Evolutionary conservation across 192 early-diverging fungal species (phyloP), one percentile per base, ranked within the genome.

Genomic region (Paraglomus occultum): DNA sequence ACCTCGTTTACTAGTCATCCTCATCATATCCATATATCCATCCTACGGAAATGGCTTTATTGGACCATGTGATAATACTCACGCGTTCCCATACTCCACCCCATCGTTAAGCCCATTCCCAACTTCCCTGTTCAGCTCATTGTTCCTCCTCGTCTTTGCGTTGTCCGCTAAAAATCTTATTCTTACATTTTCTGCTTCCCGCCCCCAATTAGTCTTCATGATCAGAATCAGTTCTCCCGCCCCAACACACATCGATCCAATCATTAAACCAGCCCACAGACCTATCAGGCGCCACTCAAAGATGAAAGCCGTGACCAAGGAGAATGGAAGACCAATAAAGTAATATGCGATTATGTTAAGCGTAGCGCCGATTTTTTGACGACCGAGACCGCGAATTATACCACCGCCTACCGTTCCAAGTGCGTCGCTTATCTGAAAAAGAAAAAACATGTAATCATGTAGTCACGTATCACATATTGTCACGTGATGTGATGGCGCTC

Each of bases 371-470:
- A 88, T 64, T 11, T 91, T 82, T 62, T 90, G 92, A 6, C 86
- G 76, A 18, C 92, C 93, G n/a, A 86, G 84, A 40, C 93, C 93
- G 45, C 92, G 82, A 15, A 95, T 72, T 3, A 88, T 82, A 42
- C 89, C 92, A 12, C 87, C 87, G 6, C 85, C 79, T 23, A 90
- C 83, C 51, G 79, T 83, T 6, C 84, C 80, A 0, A 84, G 71
- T 7, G 84, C 82, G 74, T 92, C 90, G 5, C 86, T 84, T 10
- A 86, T 85, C 83, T 70, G 5, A 15, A 31, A 12, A 46, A n/a
- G 49, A 23, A 43, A 61, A 42, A 61, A 18, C 4, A 44, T 61
- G 46, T 47, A 18, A 47, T 23, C 31, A 64, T 23, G 38, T 65
- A 49, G 6, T 51, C 17, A 14, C 50, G 12, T 51, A n/a, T 51